phyloP scores from a whole-genome alignment of 2,329 filamentous ascomycete genomes.

The Penicillium sp. region DNA sequence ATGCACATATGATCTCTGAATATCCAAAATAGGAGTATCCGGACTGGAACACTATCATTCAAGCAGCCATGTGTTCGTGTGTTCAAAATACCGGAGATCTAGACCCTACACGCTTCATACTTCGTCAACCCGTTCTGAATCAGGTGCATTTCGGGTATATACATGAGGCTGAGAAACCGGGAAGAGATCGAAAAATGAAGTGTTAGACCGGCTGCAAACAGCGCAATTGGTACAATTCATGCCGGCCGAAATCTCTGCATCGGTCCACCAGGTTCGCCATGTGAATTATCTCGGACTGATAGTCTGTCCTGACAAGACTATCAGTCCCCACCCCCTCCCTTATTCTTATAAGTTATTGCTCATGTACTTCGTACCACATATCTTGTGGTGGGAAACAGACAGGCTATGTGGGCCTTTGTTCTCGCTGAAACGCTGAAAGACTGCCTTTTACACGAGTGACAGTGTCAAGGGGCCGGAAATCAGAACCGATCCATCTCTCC shows the following conservation, averaged over 20 bases:
- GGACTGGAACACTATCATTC: not conserved
- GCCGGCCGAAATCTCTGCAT: not conserved
- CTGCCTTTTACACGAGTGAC: not conserved
- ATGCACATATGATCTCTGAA: too few relatives aligned
- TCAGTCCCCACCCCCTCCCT: not conserved
- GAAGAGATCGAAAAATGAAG: not conserved
- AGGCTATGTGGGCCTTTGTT: not conserved
- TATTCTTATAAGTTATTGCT: constrained; percentile 2
- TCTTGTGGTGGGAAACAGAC: constrained; percentile 1
- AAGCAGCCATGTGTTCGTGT: not conserved
- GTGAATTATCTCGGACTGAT: not conserved
- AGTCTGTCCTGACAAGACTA: not conserved
- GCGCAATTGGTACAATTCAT: not conserved
- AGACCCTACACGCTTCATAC: not conserved
- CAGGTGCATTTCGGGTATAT: constrained; percentile 2
- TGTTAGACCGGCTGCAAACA: not conserved
- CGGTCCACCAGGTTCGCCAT: not conserved
- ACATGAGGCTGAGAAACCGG: not conserved
- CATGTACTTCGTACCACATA: constrained; percentile 7
- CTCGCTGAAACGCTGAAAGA: not conserved
- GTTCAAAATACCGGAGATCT: not conserved
- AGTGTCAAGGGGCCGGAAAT: not conserved
- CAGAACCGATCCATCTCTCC: not conserved
- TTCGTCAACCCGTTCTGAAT: not conserved
- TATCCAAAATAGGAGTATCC: not conserved